Percentiles rank a stretch among this genome's conserved stretches.
Evolutionary conservation across 2,329 filamentous ascomycete genomes (phyloP).

Genomic region (Ceratocystis destructans): DNA sequence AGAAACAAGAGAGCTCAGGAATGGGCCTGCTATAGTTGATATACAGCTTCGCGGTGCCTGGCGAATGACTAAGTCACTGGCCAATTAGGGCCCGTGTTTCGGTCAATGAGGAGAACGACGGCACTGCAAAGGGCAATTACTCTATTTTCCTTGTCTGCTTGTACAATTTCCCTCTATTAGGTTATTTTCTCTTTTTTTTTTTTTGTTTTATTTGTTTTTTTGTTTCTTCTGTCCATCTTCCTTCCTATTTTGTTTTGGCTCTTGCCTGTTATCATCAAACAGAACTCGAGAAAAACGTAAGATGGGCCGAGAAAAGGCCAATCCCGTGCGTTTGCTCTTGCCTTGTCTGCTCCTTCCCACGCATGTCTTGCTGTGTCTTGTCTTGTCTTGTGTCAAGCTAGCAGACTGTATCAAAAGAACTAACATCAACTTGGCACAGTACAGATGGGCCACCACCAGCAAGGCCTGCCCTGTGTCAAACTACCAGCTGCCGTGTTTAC

Average conservation of each 20-base stretch:
- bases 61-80: neutral
- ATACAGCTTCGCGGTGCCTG: neutral
- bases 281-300: neutral
- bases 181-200: neutral
- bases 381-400: neutral
- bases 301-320: neutral
- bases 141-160: neutral
- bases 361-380: neutral
- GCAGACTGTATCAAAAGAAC: neutral
- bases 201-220: neutral
- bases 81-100: neutral
- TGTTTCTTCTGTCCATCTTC: neutral
- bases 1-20: neutral
- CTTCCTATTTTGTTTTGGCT: neutral
- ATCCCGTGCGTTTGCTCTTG: neutral
- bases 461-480: neutral
- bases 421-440: too few relatives aligned
- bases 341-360: neutral
- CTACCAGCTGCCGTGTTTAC: neutral
- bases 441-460: too few relatives aligned
- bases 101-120: neutral
- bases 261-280: neutral
- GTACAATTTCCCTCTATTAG: neutral
- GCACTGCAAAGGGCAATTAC: neutral
- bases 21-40: constrained; percentile 1